Conservation (phyloP, 371 early-diverging fungal genomes). For the Mucor lusitanicus region DNA sequence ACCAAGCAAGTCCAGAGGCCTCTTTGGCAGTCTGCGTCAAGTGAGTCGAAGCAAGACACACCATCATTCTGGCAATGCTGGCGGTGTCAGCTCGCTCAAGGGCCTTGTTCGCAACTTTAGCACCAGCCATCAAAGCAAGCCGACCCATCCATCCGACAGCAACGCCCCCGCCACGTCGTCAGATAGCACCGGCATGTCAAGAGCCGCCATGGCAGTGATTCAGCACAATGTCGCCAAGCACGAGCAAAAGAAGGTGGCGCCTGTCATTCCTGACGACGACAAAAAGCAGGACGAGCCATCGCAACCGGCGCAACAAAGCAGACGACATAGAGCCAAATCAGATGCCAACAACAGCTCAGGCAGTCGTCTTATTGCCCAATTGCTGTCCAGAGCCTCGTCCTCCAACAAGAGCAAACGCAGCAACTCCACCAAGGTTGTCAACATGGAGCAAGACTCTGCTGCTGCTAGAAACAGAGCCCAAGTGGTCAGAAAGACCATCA, state of each 20-base stretch:
- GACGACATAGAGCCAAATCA: background rate
- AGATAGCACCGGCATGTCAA: slow-evolving; percentile 18
- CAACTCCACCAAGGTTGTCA: slow-evolving; percentile 21
- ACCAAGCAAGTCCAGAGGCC: slow-evolving; percentile 8
- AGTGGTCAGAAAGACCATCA: slow-evolving; percentile 48
- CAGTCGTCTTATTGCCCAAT: slow-evolving; percentile 16
- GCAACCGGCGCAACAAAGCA: background rate
- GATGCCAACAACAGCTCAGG: slow-evolving; percentile 1
- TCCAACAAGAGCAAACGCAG: background rate
- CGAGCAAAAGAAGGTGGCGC: background rate
- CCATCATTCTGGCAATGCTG: slow-evolving; percentile 1
- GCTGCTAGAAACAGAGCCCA: slow-evolving; percentile 16
- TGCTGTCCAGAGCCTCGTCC: slow-evolving; percentile 17
- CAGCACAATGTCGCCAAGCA: slow-evolving; percentile 23
- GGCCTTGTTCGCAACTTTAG: slow-evolving; percentile 27
- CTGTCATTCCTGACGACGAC: background rate
- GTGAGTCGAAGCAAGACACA: slow-evolving; percentile 21
- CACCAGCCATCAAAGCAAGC: background rate
- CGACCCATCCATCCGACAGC: background rate
- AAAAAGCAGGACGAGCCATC: background rate
- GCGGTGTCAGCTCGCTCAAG: slow-evolving; percentile 7
- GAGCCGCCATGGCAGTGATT: slow-evolving; percentile 33
- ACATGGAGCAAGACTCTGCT: slow-evolving; percentile 17
- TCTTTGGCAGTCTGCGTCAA: slow-evolving; percentile 29
- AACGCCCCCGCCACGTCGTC: background rate